A percentile compares a stretch with the other conserved stretches of the same genome.
phyloP scores from a whole-genome alignment of 345 rosid genomes.

The Nasturtium officinale region DNA sequence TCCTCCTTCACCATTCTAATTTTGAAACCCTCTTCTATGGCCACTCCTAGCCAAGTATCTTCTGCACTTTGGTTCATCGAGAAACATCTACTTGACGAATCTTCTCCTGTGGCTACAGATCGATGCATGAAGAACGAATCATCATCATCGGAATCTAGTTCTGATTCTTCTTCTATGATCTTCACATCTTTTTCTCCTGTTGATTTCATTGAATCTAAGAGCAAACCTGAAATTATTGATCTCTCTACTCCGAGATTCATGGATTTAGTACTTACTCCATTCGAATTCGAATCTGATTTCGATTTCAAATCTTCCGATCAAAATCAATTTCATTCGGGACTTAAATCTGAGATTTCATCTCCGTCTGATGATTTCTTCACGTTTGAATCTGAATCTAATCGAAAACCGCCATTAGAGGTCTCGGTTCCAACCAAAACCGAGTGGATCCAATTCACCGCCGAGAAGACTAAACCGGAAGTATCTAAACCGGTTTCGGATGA shows the following conservation, averaged over 20 bases:
- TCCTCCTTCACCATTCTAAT: background rate
- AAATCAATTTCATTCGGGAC: background rate
- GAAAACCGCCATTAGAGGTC: constrained; percentile 56
- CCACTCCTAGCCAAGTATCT: constrained; percentile 44
- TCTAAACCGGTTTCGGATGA: constrained; percentile 31
- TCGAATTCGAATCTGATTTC: constrained; percentile 33
- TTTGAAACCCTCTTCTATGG: constrained; percentile 38
- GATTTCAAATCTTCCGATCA: background rate
- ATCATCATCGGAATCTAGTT: constrained; percentile 29
- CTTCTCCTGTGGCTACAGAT: constrained; percentile 41
- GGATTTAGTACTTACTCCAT: constrained; percentile 13
- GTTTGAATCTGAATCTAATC: constrained; percentile 17
- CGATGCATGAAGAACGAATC: constrained; percentile 26
- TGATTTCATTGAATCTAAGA: constrained; percentile 42
- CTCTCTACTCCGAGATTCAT: constrained; percentile 44
- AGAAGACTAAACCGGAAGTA: constrained; percentile 32
- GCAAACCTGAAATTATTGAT: constrained; percentile 49
- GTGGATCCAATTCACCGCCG: constrained; percentile 50
- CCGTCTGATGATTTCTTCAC: background rate
- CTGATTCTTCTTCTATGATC: constrained; percentile 36
- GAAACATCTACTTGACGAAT: constrained; percentile 59
- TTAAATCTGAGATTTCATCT: background rate
- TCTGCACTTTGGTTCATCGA: constrained; percentile 57
- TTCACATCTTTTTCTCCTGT: constrained; percentile 10
- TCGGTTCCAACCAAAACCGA: constrained; percentile 55